Evolutionary conservation across 2,329 filamentous ascomycete species (phyloP), one percentile per base, ranked within the genome.

Genomic region (Cladosporium austrohemisphaericum): DNA sequence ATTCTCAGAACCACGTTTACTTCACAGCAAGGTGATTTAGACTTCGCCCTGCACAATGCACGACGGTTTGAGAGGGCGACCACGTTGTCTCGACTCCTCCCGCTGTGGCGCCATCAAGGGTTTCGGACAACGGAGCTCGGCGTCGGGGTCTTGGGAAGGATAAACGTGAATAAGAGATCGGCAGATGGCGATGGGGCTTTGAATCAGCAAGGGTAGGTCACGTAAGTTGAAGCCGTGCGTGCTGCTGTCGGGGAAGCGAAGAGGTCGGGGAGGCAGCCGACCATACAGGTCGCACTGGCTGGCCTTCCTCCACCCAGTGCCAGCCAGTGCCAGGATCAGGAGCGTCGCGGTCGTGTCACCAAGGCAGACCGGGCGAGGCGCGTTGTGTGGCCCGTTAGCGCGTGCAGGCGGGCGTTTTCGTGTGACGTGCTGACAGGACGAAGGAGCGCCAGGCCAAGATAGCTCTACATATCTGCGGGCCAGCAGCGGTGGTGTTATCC

Each of bases 71-170:
- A 33, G 33, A 28, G 20, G 43, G 33, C 44, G 44, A 47, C 44
- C 44, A 47, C 44, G 44, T 47, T 47, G n/a, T 47, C 44, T 31
- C 25, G 33, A 47, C 18, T 47, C 44, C 44, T 47, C 44, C 32
- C 32, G 25, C 33, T 47, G 44, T 47, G 44, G 44, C 44, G 44
- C 44, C 44, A 47, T 38, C 32, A 23, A 47, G 44, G 44, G 44
- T 20, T 47, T 14, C 26, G 13, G 20, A 33, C 33, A 33, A 14
- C 33, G 33, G 36, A 25, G 20, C 8, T n/a, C 36, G 29, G 32
- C 11, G 22, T 7, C 35, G 19, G 19, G n/a, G 41, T 18, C 29
- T 20, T n/a, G 14, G 20, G 43, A 23, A 40, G 25, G 14, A 23
- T 10, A 13, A 14, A 6, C 13, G 16, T 22, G 38, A 23, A 28